These are phyloP conservation scores for Aspergillus nomiae DNA, from an alignment of 2,329 filamentous ascomycete genomes.

Conservation along the genomic window DNA sequence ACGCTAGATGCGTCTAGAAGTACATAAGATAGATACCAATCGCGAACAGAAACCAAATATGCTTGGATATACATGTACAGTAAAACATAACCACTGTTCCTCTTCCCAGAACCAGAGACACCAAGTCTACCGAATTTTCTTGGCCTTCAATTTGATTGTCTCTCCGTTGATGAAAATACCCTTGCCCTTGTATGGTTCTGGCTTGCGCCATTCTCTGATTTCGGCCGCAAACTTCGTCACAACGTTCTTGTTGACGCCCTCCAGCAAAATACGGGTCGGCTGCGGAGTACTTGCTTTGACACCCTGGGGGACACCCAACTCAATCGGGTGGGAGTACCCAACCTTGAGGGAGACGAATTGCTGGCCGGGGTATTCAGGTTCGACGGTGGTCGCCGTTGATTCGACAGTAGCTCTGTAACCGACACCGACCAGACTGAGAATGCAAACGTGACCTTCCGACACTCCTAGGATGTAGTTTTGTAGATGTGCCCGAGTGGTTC, in stretches of 20 bases:
- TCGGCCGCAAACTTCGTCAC: constrained; percentile 89
- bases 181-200: constrained; percentile 99
- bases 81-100: constrained; percentile 24
- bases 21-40: constrained; percentile 39
- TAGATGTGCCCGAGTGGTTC: constrained; percentile 85
- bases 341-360: constrained; percentile 92
- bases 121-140: constrained; percentile 80
- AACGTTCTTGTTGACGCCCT: constrained; percentile 82
- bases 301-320: constrained; percentile 79
- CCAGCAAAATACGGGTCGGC: constrained; percentile 85
- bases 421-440: constrained; percentile 89
- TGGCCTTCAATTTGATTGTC: constrained; percentile 97
- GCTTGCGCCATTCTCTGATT: constrained; percentile 83
- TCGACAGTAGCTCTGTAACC: constrained; percentile 92
- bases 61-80: constrained; percentile 32
- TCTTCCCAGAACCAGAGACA: constrained; percentile 29
- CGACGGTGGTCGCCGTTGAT: constrained; percentile 66
- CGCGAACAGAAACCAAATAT: constrained; percentile 24
- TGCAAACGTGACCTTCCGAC: constrained; percentile 92
- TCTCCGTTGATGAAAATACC: constrained; percentile 97
- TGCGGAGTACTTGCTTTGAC: constrained; percentile 86
- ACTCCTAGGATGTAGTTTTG: constrained; percentile 91
- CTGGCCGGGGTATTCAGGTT: constrained; percentile 73
- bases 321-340: constrained; percentile 93
- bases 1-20: constrained; percentile 35